Evolutionary conservation across 2,329 filamentous ascomycete genomes (phyloP).

Genomic region (Fusarium mundagurra): DNA sequence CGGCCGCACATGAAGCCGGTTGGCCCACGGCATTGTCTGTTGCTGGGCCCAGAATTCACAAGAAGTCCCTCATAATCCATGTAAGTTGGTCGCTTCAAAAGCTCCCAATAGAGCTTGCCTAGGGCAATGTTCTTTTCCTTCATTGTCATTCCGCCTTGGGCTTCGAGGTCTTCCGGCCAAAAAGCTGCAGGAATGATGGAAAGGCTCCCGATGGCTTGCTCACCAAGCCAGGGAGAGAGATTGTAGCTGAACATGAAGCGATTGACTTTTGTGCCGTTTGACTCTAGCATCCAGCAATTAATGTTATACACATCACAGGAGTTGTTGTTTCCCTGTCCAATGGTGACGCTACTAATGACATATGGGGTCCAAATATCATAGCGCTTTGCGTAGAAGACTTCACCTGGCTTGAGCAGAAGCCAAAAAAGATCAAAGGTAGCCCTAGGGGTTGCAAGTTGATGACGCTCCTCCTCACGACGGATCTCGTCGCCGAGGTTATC

Average conservation of each 20-base stretch:
- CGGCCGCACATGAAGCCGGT: constrained; percentile 53
- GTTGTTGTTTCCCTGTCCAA: constrained; percentile 15
- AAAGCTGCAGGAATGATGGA: constrained; percentile 55
- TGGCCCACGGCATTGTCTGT: constrained; percentile 42
- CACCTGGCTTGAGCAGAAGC: constrained; percentile 57
- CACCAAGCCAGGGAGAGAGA: constrained; percentile 54
- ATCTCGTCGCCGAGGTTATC: constrained; percentile 50
- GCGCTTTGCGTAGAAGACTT: constrained; percentile 55
- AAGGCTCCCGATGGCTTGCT: constrained; percentile 55
- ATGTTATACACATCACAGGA: constrained; percentile 42
- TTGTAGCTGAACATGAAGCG: constrained; percentile 51
- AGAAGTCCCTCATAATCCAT: constrained; percentile 58
- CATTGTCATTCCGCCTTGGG: constrained; percentile 47
- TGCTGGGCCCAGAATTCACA: constrained; percentile 44
- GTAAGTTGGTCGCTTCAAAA: constrained; percentile 56
- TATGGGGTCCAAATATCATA: constrained; percentile 54
- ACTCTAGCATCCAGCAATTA: constrained; percentile 56
- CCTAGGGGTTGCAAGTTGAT: constrained; percentile 50
- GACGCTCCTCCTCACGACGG: constrained; percentile 53
- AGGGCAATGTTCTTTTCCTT: constrained; percentile 52
- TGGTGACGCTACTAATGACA: constrained; percentile 50
- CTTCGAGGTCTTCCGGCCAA: constrained; percentile 51
- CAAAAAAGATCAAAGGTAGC: constrained; percentile 59
- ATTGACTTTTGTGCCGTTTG: constrained; percentile 46
- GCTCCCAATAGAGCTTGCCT: constrained; percentile 59